Percentiles rank a stretch among this genome's conserved stretches.
phyloP scores from a whole-genome alignment of 305 asterid genomes.

The Petunia hybrid region DNA sequence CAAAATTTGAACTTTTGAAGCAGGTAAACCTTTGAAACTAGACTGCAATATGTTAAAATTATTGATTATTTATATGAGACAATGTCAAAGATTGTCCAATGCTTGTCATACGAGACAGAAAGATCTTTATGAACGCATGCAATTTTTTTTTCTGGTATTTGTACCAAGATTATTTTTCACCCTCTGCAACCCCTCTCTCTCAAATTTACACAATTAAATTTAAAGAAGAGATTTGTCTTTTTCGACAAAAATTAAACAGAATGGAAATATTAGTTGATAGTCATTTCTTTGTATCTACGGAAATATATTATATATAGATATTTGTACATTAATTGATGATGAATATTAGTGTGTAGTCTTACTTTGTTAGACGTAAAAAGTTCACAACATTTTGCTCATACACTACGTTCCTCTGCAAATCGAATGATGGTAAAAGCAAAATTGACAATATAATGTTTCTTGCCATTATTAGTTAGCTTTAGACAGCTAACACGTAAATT shows the following conservation, averaged over 20 bases:
- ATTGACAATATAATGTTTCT: not conserved
- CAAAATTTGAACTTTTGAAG: slow-evolving; percentile 24
- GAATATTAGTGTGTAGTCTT: not conserved
- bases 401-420: too few species aligned
- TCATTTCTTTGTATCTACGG: not conserved
- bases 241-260: not conserved
- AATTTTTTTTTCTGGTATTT: not conserved
- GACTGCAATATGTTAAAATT: not conserved
- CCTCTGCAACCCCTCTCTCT: not conserved
- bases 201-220: not conserved
- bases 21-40: not conserved
- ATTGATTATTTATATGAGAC: slow-evolving; percentile 3
- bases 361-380: too few species aligned
- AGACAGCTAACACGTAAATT: slow-evolving; percentile 25
- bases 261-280: not conserved
- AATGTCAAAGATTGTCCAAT: not conserved
- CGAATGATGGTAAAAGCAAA: slow-evolving; percentile 18
- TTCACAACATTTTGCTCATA: not conserved
- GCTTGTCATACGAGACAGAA: not conserved
- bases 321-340: not conserved
- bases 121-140: not conserved
- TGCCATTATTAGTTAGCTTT: slow-evolving; percentile 1
- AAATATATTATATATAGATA: not conserved
- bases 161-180: not conserved
- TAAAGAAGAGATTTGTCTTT: not conserved